A percentile compares a stretch with the other conserved stretches of the same genome.
Evolutionary conservation across 2,329 filamentous ascomycete genomes (phyloP).

Genomic region (Penicillium freii): DNA sequence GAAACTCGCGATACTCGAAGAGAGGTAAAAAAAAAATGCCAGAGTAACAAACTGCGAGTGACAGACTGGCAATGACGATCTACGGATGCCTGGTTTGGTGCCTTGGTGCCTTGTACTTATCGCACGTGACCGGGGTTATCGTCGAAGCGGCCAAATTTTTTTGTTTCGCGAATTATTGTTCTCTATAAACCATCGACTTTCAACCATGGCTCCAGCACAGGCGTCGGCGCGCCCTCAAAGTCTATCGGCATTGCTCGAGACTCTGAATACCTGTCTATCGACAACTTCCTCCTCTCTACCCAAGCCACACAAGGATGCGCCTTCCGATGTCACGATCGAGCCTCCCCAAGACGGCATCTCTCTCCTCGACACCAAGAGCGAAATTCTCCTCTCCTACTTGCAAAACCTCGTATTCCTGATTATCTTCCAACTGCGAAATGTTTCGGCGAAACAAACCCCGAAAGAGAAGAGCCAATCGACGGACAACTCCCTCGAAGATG

Average conservation of each 20-base stretch:
- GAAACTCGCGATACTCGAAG: slow-evolving; percentile 4
- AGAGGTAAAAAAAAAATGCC: background rate
- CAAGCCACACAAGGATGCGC: slow-evolving; percentile 26
- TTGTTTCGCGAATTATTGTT: slow-evolving; percentile 1
- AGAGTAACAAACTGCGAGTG: slow-evolving; percentile 7
- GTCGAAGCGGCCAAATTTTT: slow-evolving; percentile 12
- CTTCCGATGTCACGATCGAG: slow-evolving; percentile 66
- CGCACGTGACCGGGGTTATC: slow-evolving; percentile 13
- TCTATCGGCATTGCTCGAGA: slow-evolving; percentile 35
- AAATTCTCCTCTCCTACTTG: slow-evolving; percentile 92
- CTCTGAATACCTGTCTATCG: slow-evolving; percentile 36
- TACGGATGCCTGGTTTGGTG: background rate
- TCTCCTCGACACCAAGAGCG: slow-evolving; percentile 92
- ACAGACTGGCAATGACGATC: slow-evolving; percentile 10
- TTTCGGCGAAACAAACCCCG: slow-evolving; percentile 29
- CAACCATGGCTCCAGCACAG: slow-evolving; percentile 28
- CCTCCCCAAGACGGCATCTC: slow-evolving; percentile 87
- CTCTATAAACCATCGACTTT: background rate
- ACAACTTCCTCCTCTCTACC: slow-evolving; percentile 39
- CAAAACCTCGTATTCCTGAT: slow-evolving; percentile 91
- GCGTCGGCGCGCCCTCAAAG: slow-evolving; percentile 24
- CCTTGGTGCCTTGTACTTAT: slow-evolving; percentile 2
- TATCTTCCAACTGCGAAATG: slow-evolving; percentile 71
- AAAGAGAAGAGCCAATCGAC: slow-evolving; percentile 35
- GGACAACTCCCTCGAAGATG: slow-evolving; percentile 54